A percentile compares a stretch with the other conserved stretches of the same genome.
Conservation (phyloP, 441 rosid genomes). For the Rhodomyrtus psidioides region DNA sequence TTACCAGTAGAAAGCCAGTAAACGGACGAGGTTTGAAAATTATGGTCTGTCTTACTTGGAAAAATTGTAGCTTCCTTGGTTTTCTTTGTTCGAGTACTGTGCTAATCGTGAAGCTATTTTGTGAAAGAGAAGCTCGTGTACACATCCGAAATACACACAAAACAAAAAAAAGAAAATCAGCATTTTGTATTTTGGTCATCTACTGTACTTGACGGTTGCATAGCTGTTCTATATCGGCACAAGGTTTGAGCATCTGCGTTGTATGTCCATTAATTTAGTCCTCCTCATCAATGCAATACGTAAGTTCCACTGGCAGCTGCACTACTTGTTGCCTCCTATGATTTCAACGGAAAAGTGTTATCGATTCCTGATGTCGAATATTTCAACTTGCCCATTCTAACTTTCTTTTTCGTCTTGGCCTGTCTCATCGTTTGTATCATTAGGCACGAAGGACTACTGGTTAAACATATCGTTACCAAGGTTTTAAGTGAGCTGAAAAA, state of each 20-base stretch:
- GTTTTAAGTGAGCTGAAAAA: neutral
- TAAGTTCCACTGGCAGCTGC: neutral
- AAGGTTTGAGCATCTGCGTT: neutral
- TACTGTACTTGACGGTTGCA: neutral
- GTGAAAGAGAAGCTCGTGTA: neutral
- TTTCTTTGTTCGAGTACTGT: neutral
- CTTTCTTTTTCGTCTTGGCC: neutral
- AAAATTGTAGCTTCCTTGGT: neutral
- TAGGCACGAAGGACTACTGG: neutral
- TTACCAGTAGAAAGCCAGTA: neutral
- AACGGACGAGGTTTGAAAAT: neutral
- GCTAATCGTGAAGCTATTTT: neutral
- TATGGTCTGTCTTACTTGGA: neutral
- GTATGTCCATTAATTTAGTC: neutral
- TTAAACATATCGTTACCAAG: fast-evolving
- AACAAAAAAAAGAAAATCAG: too few species aligned
- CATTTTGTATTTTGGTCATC: neutral
- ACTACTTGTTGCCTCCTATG: neutral
- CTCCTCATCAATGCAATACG: neutral
- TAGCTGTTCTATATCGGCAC: neutral
- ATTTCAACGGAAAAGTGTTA: neutral
- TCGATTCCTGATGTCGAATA: neutral
- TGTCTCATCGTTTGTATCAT: neutral
- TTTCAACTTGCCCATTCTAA: neutral
- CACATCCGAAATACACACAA: neutral